These are phyloP conservation scores for Perkinsus marinus DNA, from an alignment of 169 alveolate genomes.

Conservation along the genomic window DNA sequence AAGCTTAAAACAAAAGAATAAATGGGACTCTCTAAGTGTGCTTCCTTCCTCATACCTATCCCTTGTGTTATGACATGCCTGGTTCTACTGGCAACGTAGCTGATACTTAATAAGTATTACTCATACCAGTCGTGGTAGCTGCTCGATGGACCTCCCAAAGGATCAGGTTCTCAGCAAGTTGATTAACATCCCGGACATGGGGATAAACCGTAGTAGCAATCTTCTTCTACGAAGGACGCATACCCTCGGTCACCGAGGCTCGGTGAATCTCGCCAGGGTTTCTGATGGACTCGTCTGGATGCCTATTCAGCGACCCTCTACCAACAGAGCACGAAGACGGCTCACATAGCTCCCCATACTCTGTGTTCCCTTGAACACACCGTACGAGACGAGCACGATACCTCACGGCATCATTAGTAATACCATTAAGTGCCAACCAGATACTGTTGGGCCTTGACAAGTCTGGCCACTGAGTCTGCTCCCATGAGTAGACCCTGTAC, in stretches of 20 bases:
- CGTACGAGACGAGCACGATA: background rate
- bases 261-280: background rate
- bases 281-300: background rate
- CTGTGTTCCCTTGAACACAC: background rate
- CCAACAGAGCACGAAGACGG: background rate
- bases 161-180: background rate
- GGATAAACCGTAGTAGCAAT: background rate
- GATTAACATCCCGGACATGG: background rate
- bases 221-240: background rate
- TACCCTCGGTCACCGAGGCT: too few relatives aligned
- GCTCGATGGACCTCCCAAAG: background rate
- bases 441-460: too few relatives aligned
- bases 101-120: background rate
- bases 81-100: too few relatives aligned
- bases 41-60: too few relatives aligned
- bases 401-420: background rate
- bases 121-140: background rate
- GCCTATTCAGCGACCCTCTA: background rate
- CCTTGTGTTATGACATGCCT: too few relatives aligned
- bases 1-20: too few relatives aligned
- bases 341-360: background rate
- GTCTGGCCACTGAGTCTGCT: too few relatives aligned
- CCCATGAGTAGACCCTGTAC: too few relatives aligned
- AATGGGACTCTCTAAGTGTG: too few relatives aligned
- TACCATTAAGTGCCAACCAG: too few relatives aligned